These are phyloP conservation scores for Colletotrichum spaethianum DNA, from an alignment of 2,329 filamentous ascomycete genomes.

Conservation along the genomic window DNA sequence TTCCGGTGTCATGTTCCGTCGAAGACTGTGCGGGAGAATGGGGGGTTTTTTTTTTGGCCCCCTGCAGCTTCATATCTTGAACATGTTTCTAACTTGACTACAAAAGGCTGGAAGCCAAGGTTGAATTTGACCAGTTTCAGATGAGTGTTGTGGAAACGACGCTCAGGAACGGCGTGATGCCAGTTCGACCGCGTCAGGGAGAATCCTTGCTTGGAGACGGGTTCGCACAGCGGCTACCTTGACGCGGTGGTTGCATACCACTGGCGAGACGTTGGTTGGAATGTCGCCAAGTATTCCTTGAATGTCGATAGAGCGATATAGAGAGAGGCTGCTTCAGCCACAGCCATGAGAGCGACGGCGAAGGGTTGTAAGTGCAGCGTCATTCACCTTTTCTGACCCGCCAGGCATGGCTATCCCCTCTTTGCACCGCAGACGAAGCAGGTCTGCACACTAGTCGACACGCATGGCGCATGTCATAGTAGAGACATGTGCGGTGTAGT, in stretches of 20 bases:
- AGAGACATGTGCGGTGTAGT: not conserved
- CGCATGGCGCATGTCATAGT: not conserved
- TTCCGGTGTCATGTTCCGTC: slow-evolving; percentile 18
- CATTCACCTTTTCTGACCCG: not conserved
- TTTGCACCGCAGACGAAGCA: not conserved
- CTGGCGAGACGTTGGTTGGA: not conserved
- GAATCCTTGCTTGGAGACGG: slow-evolving; percentile 7
- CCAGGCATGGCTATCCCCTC: not conserved
- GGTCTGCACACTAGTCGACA: slow-evolving; percentile 1
- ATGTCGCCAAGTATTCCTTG: not conserved
- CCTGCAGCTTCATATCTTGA: not conserved
- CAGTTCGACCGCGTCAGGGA: slow-evolving; percentile 1
- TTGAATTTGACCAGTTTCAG: slow-evolving; percentile 21
- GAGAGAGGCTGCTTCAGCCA: not conserved
- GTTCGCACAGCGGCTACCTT: slow-evolving; percentile 12
- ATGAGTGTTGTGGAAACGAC: slow-evolving; percentile 1
- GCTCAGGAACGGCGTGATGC: slow-evolving; percentile 8
- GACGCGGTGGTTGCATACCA: not conserved
- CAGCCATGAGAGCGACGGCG: not conserved
- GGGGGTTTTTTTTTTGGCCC: slow-evolving; percentile 27
- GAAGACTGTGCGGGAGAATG: not conserved
- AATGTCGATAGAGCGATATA: not conserved
- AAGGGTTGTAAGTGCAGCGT: slow-evolving; percentile 12
- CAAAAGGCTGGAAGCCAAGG: slow-evolving; percentile 3
- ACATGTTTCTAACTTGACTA: not conserved